These are phyloP conservation scores for Leishmania braziliensis DNA, from an alignment of 208 protist genomes.

Conservation along the genomic window DNA sequence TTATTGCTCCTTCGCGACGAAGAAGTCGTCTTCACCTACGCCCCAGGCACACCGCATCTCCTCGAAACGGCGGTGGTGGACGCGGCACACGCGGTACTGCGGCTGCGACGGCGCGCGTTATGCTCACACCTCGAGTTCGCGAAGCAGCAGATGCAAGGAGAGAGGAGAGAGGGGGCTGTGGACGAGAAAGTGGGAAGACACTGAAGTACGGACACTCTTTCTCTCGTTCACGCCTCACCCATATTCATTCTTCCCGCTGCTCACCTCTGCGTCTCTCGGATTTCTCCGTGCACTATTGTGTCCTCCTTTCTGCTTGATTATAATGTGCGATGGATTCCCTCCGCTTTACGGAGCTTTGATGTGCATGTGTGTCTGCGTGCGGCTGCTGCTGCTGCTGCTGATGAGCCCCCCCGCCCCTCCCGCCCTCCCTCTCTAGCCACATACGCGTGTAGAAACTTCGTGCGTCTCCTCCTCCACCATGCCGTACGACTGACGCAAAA, in stretches of 20 bases:
- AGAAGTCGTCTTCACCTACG: slow-evolving; percentile 40
- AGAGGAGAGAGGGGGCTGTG: background rate
- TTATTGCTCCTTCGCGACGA: slow-evolving; percentile 38
- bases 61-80: slow-evolving; percentile 29
- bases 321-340: too few species aligned
- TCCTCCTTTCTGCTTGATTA: too few species aligned
- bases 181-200: background rate
- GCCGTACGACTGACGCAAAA: background rate
- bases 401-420: too few species aligned
- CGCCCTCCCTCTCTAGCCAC: background rate
- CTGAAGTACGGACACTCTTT: background rate
- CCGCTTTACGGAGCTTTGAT: too few species aligned
- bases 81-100: slow-evolving; percentile 41
- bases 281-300: too few species aligned
- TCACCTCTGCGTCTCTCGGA: too few species aligned
- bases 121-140: background rate
- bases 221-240: background rate
- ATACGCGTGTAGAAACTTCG: too few species aligned
- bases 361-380: too few species aligned
- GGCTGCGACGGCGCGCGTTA: background rate
- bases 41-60: slow-evolving; percentile 31
- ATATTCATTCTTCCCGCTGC: background rate
- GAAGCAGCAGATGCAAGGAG: background rate
- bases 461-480: background rate
- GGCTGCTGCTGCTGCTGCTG: too few species aligned